phyloP scores from a whole-genome alignment of 139 green algal genomes.

The Closterium sp. region DNA sequence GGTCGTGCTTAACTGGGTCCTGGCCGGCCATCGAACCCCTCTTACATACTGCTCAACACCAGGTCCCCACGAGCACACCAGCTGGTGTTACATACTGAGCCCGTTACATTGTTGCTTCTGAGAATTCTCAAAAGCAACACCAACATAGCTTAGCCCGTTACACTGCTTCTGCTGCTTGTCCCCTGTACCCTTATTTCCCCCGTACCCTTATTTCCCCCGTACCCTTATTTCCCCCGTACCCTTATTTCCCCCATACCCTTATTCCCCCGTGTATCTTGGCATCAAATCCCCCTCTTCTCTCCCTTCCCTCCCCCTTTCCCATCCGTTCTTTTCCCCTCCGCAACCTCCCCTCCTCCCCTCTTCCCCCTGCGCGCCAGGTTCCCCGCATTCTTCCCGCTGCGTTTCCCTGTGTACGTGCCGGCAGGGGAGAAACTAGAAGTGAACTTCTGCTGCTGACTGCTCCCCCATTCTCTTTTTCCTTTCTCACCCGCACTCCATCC shows the following conservation, averaged over 20 bases:
- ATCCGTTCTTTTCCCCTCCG: not conserved
- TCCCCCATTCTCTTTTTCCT: not conserved
- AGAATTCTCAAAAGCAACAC: too few relatives aligned
- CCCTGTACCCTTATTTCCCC: not conserved
- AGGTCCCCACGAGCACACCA: too few relatives aligned
- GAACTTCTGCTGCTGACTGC: too few relatives aligned
- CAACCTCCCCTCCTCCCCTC: not conserved
- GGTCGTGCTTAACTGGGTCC: too few relatives aligned
- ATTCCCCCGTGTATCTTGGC: constrained; percentile 23
- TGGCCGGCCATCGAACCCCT: too few relatives aligned
- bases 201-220: not conserved
- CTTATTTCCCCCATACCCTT: not conserved
- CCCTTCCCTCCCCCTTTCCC: not conserved
- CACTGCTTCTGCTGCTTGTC: not conserved
- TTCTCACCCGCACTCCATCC: not conserved
- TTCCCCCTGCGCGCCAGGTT: not conserved
- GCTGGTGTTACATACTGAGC: not conserved
- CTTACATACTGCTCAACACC: too few relatives aligned
- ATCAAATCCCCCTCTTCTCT: not conserved
- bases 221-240: not conserved
- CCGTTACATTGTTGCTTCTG: not conserved
- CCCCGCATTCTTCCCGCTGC: too few relatives aligned
- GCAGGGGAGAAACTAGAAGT: too few relatives aligned
- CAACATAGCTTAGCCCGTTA: not conserved
- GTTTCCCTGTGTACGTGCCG: too few relatives aligned